These are phyloP conservation scores for Lactarius psammicola DNA, from an alignment of 768 basidiomycete species.

Conservation along the genomic window DNA sequence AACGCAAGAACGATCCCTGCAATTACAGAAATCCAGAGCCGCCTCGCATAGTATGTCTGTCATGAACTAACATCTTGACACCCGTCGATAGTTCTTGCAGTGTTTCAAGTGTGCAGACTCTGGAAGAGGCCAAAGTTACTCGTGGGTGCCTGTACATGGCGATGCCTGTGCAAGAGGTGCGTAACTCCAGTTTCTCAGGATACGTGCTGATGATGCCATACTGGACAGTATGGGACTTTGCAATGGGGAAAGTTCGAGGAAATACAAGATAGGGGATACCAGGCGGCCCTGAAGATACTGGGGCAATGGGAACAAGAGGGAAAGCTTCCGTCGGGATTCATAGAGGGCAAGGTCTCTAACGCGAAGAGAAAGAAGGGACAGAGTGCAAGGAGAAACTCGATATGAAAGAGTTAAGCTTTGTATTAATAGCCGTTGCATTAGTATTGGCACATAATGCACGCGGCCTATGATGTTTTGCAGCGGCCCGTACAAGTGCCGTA, in stretches of 20 bases:
- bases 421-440: background rate
- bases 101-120: constrained; percentile 91
- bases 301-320: constrained; percentile 82
- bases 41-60: constrained; percentile 84
- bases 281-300: constrained; percentile 67
- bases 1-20: constrained; percentile 73
- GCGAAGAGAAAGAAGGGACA: constrained; percentile 60
- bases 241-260: constrained; percentile 90
- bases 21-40: constrained; percentile 90
- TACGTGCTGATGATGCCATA: background rate
- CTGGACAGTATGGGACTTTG: constrained; percentile 77
- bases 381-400: constrained; percentile 76
- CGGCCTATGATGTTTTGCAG: too few species aligned
- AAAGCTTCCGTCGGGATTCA: constrained; percentile 68
- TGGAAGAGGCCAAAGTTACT: constrained; percentile 92
- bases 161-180: constrained; percentile 92
- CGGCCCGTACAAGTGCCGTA: constrained; percentile 11
- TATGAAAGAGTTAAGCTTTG: constrained; percentile 32
- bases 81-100: constrained; percentile 41
- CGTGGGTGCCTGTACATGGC: constrained; percentile 88
- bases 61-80: constrained; percentile 19
- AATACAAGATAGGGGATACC: constrained; percentile 78
- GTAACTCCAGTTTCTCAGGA: constrained; percentile 24
- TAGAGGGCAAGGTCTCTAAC: constrained; percentile 54
- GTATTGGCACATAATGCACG: background rate